Evolutionary conservation across 1,284 basidiomycete species (phyloP).

Genomic region (Baeospora myosura): DNA sequence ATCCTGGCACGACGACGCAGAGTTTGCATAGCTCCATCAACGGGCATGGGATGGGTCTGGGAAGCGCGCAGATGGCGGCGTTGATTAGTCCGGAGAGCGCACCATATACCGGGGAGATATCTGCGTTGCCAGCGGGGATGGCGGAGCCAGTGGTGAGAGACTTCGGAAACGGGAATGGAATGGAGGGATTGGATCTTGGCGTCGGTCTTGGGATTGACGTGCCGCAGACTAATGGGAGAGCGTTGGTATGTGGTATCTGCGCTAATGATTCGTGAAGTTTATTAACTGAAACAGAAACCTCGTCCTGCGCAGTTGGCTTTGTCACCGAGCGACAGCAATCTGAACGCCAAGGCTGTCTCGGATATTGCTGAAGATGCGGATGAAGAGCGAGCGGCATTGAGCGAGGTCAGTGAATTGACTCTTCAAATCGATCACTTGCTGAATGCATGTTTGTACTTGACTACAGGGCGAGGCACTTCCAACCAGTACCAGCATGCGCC

Average conservation of each 20-base stretch:
- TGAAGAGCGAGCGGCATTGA: constrained; percentile 54
- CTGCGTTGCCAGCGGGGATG: constrained; percentile 14
- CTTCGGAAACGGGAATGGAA: constrained; percentile 12
- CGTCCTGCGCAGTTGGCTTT: constrained; percentile 40
- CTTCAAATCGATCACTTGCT: constrained; percentile 4
- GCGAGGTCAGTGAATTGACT: constrained; percentile 53
- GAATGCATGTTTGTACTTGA: constrained; percentile 7
- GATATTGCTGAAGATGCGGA: constrained; percentile 28
- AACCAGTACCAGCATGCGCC: constrained; percentile 27
- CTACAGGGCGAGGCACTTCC: constrained; percentile 40
- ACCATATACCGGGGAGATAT: constrained; percentile 24
- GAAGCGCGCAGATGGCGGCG: not conserved
- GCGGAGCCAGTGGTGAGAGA: constrained; percentile 20
- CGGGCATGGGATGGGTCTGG: constrained; percentile 16
- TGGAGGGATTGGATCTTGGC: too few relatives aligned
- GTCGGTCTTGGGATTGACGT: too few relatives aligned
- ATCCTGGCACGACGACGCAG: constrained; percentile 21
- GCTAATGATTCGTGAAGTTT: too few relatives aligned
- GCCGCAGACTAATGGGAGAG: too few relatives aligned
- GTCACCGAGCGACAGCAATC: constrained; percentile 55
- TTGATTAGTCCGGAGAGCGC: constrained; percentile 34
- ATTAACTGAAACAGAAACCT: too few relatives aligned
- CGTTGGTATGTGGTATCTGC: too few relatives aligned
- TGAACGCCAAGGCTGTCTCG: constrained; percentile 35
- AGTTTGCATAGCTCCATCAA: constrained; percentile 21